Conservation (phyloP, 2,329 filamentous ascomycete genomes). For the Ophiostoma sp. region DNA sequence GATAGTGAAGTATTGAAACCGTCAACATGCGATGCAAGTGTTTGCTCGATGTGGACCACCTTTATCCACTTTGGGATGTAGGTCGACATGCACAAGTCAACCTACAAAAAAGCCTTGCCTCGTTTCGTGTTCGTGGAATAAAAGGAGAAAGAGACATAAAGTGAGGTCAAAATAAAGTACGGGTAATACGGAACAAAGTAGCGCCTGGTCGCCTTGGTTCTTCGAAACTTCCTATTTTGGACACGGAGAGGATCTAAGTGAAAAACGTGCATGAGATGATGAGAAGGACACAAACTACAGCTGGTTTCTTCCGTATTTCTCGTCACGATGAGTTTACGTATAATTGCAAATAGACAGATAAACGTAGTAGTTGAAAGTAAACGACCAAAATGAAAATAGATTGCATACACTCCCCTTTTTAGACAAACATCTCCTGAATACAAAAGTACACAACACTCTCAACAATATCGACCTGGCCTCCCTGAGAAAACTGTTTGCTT, state of each 20-base stretch:
- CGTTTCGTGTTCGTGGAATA: background rate
- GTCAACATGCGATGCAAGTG: background rate
- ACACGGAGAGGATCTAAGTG: background rate
- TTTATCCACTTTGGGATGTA: constrained; percentile 8
- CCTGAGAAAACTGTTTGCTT: background rate
- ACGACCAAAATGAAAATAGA: background rate
- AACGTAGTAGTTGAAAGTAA: background rate
- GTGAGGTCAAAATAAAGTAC: background rate
- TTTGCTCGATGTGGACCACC: background rate
- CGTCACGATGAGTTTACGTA: background rate
- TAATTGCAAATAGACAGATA: background rate
- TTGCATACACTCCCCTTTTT: background rate
- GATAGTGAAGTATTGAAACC: background rate
- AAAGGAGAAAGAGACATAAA: background rate
- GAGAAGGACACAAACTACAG: background rate
- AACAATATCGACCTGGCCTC: background rate
- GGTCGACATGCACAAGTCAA: background rate
- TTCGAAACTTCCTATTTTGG: constrained; percentile 1
- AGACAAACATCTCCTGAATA: background rate
- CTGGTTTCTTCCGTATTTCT: background rate
- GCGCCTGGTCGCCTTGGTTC: background rate
- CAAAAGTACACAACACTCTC: background rate
- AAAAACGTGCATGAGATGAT: background rate
- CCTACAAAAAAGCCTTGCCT: constrained; percentile 2
- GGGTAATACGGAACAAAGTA: background rate